Base-by-base conservation (phyloP, 805 yeast species). In the Saturnispora mendoncae region DNA sequence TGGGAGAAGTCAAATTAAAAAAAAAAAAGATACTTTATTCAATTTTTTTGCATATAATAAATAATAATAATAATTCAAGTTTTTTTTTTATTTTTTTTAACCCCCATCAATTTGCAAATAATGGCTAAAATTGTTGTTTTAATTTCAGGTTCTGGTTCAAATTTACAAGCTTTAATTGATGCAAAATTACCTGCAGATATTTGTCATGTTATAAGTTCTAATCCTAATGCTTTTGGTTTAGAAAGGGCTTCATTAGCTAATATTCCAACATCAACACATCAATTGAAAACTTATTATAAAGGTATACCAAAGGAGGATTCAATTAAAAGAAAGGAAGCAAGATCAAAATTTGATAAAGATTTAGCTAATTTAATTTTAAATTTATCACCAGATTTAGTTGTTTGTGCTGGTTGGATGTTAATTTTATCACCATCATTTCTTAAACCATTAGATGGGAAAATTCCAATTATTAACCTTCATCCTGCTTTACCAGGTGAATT, bases 331-430 rank as follows among this genome's bases (percentile, higher is more conserved):
- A 56, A 64, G 29, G 54, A 50, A 6, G 85, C 85, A 4, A 70
- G 98, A 53, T 72, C 73, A 30, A 58, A 64, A 44, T 92, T 85
- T 69, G 90, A 92, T 60, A 57, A 61, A 33, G 96, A 92, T 48
- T 69, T 92, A 33, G 90, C 95, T 8, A 65, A 72, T 37, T 54
- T 80, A 19, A 75, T 92, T 18, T 58, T 84, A 19, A 47, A 53
- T 2, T 69, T 75, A 40, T 70, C 71, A 49, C 97, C 97, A 4
- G 84, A 84, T 50, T 68, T 92, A 48, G 78, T 92, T 31, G 97
- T 92, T 5, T 92, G 98, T 64, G 98, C 98, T 4, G 98, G 98
- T 2, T 92, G 98, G 98, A 80, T 92, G 88, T 72, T 92, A 39
- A 92, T 92, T 44, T 68, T 92, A 45, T 83, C 96, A 1, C 78